A percentile compares a stretch with the other conserved stretches of the same genome.
Evolutionary conservation across 1,139 yeast genomes (phyloP).

Genomic region (Blastobotrys malaysiensis): DNA sequence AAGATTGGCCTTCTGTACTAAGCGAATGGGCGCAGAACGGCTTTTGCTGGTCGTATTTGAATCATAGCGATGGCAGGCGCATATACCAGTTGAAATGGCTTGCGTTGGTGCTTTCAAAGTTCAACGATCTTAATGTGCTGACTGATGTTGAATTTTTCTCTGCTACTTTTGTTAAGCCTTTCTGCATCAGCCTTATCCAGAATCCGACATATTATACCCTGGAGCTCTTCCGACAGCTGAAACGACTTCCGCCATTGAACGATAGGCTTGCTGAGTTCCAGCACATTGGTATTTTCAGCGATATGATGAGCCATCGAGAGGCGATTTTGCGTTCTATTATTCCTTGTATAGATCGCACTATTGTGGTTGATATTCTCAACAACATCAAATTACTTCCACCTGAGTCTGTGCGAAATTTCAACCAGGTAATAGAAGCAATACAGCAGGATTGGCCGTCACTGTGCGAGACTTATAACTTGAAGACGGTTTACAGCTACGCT

Average conservation of each 20-base stretch:
- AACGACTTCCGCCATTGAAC: not conserved
- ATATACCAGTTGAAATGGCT: not conserved
- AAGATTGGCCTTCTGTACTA: not conserved
- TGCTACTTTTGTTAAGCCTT: not conserved
- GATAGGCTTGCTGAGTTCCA: not conserved
- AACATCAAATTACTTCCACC: not conserved
- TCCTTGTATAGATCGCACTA: not conserved
- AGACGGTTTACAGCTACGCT: not conserved
- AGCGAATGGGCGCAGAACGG: not conserved
- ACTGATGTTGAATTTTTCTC: not conserved
- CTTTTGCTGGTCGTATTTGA: not conserved
- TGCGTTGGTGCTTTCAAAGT: not conserved
- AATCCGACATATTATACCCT: not conserved
- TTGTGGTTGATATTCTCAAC: not conserved
- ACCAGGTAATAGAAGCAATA: not conserved
- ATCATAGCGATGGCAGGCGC: not conserved
- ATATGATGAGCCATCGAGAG: not conserved
- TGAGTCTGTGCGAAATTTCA: not conserved
- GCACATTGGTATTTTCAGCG: not conserved
- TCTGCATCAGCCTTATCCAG: not conserved
- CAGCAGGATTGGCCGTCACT: not conserved
- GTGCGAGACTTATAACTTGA: not conserved
- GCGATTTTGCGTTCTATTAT: not conserved
- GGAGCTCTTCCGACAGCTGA: not conserved
- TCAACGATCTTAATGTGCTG: not conserved